A percentile compares a stretch with the other conserved stretches of the same genome.
Evolutionary conservation across 768 basidiomycete genomes (phyloP).

Genomic region (Phlegmacium glaucopus): DNA sequence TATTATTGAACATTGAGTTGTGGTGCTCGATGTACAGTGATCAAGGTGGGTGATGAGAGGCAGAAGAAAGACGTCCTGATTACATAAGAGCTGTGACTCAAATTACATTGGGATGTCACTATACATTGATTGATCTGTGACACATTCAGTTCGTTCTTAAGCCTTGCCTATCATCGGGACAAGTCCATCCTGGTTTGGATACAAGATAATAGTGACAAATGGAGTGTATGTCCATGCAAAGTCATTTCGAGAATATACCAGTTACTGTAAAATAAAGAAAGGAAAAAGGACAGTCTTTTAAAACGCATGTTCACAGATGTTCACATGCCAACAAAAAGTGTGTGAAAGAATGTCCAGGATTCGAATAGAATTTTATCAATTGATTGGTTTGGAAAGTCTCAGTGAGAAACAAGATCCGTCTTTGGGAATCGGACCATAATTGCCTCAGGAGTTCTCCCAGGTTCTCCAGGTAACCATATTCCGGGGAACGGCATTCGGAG

Average conservation of each 20-base stretch:
- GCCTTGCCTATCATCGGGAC: too few relatives aligned
- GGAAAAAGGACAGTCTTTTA: constrained; percentile 5
- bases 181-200: too few relatives aligned
- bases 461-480: constrained; percentile 65
- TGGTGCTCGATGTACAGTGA: too few relatives aligned
- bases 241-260: neutral
- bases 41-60: too few relatives aligned
- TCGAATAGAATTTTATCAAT: constrained; percentile 92
- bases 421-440: constrained; percentile 89
- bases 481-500: constrained; percentile 42
- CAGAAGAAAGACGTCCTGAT: too few relatives aligned
- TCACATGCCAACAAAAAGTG: neutral
- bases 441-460: constrained; percentile 85
- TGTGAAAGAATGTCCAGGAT: constrained; percentile 47
- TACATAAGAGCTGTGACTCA: too few relatives aligned
- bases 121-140: too few relatives aligned
- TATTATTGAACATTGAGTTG: too few relatives aligned
- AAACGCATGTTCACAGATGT: too few relatives aligned
- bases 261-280: neutral
- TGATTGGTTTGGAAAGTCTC: constrained; percentile 89
- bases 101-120: too few relatives aligned
- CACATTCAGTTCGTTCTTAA: too few relatives aligned
- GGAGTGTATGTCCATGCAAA: neutral
- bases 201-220: too few relatives aligned
- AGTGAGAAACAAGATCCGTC: constrained; percentile 79